Conservation (phyloP, 306 rosid genomes). For the Begonia masoniana region DNA sequence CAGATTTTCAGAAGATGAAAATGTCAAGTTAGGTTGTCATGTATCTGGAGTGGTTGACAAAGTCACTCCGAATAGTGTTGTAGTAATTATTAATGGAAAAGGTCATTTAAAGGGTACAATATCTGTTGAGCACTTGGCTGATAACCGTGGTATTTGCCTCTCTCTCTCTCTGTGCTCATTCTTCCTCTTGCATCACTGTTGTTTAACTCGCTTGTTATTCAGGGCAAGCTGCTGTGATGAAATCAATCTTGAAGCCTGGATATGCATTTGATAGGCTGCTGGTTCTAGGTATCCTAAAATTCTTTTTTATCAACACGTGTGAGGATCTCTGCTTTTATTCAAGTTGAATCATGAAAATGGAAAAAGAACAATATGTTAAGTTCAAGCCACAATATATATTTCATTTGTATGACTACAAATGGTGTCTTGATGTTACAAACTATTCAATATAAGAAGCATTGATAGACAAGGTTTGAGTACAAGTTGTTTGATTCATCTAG, state of each 20-base stretch:
- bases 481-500: no score
- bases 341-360: no score
- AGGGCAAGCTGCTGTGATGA: conserved; percentile 60
- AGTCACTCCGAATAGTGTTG: conserved; percentile 37
- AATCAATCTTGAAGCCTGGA: conserved; percentile 73
- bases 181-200: conserved; percentile 10
- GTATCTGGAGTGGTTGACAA: conserved; percentile 81
- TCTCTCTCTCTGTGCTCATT: not conserved
- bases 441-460: no score
- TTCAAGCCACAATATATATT: no score
- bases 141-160: conserved; percentile 58
- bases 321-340: not conserved
- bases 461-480: no score
- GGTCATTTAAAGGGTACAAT: conserved; percentile 68
- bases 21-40: conserved; percentile 48
- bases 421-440: no score
- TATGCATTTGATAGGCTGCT: conserved; percentile 68
- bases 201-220: conserved; percentile 17
- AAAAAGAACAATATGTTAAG: no score
- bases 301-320: not conserved
- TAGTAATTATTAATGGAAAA: conserved; percentile 47
- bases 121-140: conserved; percentile 69
- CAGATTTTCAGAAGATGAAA: conserved; percentile 73
- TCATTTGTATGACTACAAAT: no score
- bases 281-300: conserved; percentile 49